Evolutionary conservation across 352 stramenopile species (phyloP).

Genomic region (Pythium angustatum): DNA sequence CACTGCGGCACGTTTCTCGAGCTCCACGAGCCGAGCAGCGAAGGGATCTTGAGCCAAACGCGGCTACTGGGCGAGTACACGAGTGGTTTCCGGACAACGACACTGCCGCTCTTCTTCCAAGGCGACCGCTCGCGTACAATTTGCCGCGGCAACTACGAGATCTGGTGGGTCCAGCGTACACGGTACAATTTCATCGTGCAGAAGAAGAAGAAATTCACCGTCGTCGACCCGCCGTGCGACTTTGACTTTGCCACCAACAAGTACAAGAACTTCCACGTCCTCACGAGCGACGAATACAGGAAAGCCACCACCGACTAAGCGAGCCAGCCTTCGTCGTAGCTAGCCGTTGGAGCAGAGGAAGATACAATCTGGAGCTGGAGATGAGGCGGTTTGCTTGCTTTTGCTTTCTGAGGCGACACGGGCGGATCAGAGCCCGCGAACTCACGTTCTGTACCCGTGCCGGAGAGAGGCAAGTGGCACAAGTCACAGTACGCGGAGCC

Average conservation of each 20-base stretch:
- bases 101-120: conserved; percentile 66
- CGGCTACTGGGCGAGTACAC: conserved; percentile 68
- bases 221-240: conserved; percentile 66
- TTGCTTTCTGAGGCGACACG: conserved; percentile 5
- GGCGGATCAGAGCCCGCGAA: background rate
- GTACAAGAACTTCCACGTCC: conserved; percentile 70
- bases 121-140: conserved; percentile 64
- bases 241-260: conserved; percentile 80
- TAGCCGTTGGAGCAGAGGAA: background rate
- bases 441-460: too few species aligned
- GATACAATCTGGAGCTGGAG: conserved; percentile 14
- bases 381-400: conserved; percentile 15
- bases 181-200: conserved; percentile 82
- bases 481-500: conserved; percentile 53
- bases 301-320: too few species aligned
- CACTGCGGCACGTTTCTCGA: conserved; percentile 88
- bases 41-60: conserved; percentile 75
- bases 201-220: conserved; percentile 73
- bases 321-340: conserved; percentile 45
- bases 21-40: conserved; percentile 63
- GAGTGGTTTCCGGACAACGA: conserved; percentile 75
- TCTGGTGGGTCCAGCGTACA: conserved; percentile 88
- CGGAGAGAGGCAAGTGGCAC: conserved; percentile 44
- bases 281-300: background rate
- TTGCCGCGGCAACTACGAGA: conserved; percentile 74